These are phyloP conservation scores for Erodium texanum DNA, from an alignment of 441 rosid genomes.

Conservation along the genomic window DNA sequence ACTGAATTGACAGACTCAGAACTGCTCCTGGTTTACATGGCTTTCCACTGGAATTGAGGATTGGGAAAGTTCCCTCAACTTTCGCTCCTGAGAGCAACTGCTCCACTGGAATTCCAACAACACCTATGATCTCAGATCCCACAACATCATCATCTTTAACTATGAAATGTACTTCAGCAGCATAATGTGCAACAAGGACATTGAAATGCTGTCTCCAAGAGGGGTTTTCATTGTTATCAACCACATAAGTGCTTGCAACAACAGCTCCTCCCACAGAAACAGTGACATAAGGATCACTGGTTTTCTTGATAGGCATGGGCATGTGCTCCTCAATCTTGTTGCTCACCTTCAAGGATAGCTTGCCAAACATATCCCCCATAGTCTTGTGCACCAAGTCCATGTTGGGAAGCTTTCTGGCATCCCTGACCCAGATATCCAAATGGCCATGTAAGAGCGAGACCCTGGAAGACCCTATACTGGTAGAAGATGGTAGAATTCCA, in stretches of 20 bases:
- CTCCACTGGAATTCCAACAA: conserved; percentile 68
- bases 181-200: conserved; percentile 78
- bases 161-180: conserved; percentile 69
- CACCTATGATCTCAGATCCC: conserved; percentile 79
- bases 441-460: conserved; percentile 74
- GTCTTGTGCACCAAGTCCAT: conserved; percentile 92
- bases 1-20: conserved; percentile 63
- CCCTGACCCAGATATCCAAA: conserved; percentile 65
- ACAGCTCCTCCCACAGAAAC: conserved; percentile 52
- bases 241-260: conserved; percentile 70
- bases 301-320: conserved; percentile 29
- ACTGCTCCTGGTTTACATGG: conserved; percentile 82
- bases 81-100: conserved; percentile 50
- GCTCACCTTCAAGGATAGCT: conserved; percentile 33
- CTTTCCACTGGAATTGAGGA: conserved; percentile 52
- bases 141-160: conserved; percentile 92
- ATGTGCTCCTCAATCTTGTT: conserved; percentile 45
- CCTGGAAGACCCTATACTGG: conserved; percentile 42
- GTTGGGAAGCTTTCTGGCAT: conserved; percentile 80
- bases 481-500: too few relatives aligned
- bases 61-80: conserved; percentile 58
- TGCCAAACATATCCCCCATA: conserved; percentile 49
- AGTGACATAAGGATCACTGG: conserved; percentile 93
- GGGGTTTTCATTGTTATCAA: conserved; percentile 77
- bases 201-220: conserved; percentile 78